These are phyloP conservation scores for Colletotrichum sp. DNA, from an alignment of 2,329 filamentous ascomycete genomes.

Conservation along the genomic window DNA sequence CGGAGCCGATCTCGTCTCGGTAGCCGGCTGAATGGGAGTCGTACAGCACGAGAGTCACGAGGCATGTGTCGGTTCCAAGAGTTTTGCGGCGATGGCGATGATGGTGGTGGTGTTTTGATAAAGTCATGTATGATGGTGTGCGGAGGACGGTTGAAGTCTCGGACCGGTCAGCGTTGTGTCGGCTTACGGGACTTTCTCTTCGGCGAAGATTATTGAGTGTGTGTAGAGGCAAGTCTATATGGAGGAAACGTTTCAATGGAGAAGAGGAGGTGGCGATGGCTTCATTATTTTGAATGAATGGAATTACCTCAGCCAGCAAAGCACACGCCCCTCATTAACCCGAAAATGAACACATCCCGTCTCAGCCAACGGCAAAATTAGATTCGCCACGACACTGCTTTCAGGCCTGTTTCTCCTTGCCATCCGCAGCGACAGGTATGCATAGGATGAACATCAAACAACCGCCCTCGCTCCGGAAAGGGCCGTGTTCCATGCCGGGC, in stretches of 20 bases:
- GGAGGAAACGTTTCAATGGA: not conserved
- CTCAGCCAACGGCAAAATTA: not conserved
- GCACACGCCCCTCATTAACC: not conserved
- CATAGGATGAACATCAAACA: conserved; percentile 39
- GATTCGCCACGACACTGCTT: not conserved
- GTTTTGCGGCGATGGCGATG: not conserved
- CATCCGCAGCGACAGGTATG: conserved; percentile 22
- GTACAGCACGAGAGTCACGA: not conserved
- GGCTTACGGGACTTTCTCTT: not conserved
- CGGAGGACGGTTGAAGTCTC: not conserved
- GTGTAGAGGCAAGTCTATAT: not conserved
- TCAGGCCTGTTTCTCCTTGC: not conserved
- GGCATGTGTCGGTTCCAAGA: not conserved
- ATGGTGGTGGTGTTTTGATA: not conserved
- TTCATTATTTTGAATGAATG: not conserved
- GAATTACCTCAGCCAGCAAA: not conserved
- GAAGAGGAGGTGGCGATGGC: not conserved
- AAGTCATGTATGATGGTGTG: not conserved
- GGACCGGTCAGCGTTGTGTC: not conserved
- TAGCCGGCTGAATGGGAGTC: not conserved
- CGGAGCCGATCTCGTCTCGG: not conserved
- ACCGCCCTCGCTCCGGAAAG: conserved; percentile 35
- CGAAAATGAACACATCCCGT: not conserved
- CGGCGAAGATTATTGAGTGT: not conserved
- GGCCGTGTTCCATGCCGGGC: conserved; percentile 44